A percentile compares a stretch with the other conserved stretches of the same genome.
Conservation (phyloP, 2,329 filamentous ascomycete genomes). For the Neofusicoccum ribis region DNA sequence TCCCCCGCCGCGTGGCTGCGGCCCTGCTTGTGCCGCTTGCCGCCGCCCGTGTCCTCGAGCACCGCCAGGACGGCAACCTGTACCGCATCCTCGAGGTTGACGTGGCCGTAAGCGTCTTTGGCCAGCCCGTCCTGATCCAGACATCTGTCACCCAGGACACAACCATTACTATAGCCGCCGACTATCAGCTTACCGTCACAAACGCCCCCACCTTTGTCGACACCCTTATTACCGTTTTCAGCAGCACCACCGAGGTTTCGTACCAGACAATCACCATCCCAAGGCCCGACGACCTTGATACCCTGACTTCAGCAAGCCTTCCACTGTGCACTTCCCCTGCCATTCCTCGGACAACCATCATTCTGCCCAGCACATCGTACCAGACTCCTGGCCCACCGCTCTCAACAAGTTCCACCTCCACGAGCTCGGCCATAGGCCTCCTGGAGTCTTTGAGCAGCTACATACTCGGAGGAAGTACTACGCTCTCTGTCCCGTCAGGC, state of each 20-base stretch:
- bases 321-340: neutral
- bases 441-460: neutral
- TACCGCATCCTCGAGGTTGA: neutral
- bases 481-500: neutral
- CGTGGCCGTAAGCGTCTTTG: neutral
- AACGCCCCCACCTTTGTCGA: neutral
- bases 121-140: neutral
- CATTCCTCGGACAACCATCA: neutral
- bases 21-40: conserved; percentile 2
- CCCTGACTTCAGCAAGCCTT: neutral
- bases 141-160: neutral
- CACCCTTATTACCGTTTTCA: neutral
- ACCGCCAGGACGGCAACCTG: neutral
- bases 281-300: neutral
- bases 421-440: neutral
- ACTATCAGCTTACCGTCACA: neutral
- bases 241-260: neutral
- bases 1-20: neutral
- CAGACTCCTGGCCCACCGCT: neutral
- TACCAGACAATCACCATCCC: neutral
- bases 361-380: neutral
- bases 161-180: neutral
- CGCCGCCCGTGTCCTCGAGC: neutral
- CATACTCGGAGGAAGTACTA: neutral
- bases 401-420: neutral